Evolutionary conservation across 495 filamentous ascomycete species (phyloP), one percentile per base, ranked within the genome.

Genomic region (Penicillium flavigenum): DNA sequence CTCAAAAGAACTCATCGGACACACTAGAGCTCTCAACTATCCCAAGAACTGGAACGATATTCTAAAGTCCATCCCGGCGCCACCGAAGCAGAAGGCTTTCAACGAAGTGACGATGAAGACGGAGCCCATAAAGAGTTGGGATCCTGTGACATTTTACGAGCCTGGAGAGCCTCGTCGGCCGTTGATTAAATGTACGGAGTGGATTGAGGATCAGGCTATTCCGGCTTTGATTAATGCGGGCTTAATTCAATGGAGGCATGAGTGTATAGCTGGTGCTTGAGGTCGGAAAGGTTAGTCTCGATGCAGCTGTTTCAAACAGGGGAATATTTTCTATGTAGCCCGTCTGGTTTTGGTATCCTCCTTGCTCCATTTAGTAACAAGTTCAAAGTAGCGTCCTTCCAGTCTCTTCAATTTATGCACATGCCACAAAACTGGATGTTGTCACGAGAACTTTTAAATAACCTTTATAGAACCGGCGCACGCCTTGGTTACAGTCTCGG

Each of bases 171-270:
- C 46, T 34, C 58, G 64, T 26, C 56, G 38, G 36, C 56, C 56
- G 26, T 48, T 63, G 54, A 41, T 64, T 17, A 70, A 72, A 49
- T 70, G 69, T 32, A 70, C 63, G 0, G 69, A 72, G 46, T 70
- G 67, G 67, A 64, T 63, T 14, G 41, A 69, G 63, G 51, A 70
- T 17, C 39, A 48, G 47, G 67, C 65, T 24, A 55, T 70, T 41
- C 65, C 65, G 2, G 46, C 46, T 20, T 45, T 70, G n/a, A 48
- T 50, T 6, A 22, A 46, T n/a, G 26, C 26, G 24, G 65, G 60
- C 24, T 38, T 68, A 43, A 51, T 68, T 41, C 49, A 41, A 36
- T 26, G 32, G 12, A 36, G 47, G 10, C 8, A 41, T 41, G 34
- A 51, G 34, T 6, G 22, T 5, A 17, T 27, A 39, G 34, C 32